Base-by-base conservation (phyloP, 2,329 filamentous ascomycete species). In the Knoxdaviesia proteae region DNA sequence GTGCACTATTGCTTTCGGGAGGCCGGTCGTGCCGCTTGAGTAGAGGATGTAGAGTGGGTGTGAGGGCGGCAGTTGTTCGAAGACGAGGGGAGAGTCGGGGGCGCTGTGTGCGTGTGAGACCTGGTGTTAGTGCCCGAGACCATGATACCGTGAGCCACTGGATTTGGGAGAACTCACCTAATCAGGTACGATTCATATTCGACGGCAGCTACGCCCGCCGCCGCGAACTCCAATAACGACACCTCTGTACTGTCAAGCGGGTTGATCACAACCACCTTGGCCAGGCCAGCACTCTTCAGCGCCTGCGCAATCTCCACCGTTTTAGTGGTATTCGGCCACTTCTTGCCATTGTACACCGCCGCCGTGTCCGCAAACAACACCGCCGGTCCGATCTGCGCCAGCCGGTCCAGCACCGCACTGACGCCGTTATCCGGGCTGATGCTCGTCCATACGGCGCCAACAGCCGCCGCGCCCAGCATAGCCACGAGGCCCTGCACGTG, bases 31-130 rank as follows among this genome's bases (percentile, higher is more conserved):
- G 29, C 90, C 90, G 39, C 80, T 88, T 1, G 82, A 92, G 60
- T 93, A 98, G 34, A 96, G 69, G 39, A 98, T 86, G 54, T 94
- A 96, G 4, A 94, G 74, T 0, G 88, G 88, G 50, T 94, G 84
- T 20, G 88, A 82, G 1, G 90, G 78, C 1, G 75, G 70, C 6
- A 96, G 70, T 55, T 86, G 83, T 51, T 75, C 73, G 56, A 96
- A 96, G 29, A 55, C 58, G 38, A 78, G 67, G 44, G 60, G 58
- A 11, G 60, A 58, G 34, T 67, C 54, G 0, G 63, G 55, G 1
- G 65, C 57, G 32, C 55, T 56, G 20, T 5, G 34, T 29, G 20
- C 31, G 7, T 20, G 20, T 20, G 20, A 20, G 20, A 20, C 20
- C 2, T 20, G 3, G 32, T 36, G 11, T 43, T 7, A 38, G 33